Evolutionary conservation across 768 basidiomycete genomes (phyloP), one percentile per base, ranked within the genome.

Genomic region (Leccinum arenicola): DNA sequence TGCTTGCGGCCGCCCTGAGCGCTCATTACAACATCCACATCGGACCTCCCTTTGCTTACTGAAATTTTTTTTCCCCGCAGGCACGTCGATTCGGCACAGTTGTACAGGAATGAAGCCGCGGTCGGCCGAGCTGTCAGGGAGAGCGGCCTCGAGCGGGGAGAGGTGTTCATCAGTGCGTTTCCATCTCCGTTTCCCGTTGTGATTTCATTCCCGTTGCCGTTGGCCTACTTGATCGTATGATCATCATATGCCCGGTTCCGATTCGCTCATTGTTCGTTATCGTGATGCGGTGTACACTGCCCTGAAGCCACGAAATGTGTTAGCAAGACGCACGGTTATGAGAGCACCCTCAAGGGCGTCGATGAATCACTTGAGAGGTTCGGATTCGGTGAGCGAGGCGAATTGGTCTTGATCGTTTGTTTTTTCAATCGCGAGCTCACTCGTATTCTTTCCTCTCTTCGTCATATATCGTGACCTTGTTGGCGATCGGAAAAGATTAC

Each of bases 21-120:
- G n/a, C 19, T 19, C 43, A 45, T 45, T n/a, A 45, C 43, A 9
- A 45, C 19, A 45, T 45, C 23, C 48, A 48, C 38, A 48, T 40
- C 58, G 55, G 55, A 58, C 54, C n/a, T 35, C 2, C 23, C 9
- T 36, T 45, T 48, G n/a, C 9, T 14, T 14, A 25, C 48, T 45
- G 11, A 17, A n/a, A n/a, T n/a, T n/a, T 38, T 10, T 10, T 43
- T 36, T n/a, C 4, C 5, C 19, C 11, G 6, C 56, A 89, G 89
- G 56, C 91, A 89, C 57, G 74, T 91, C 49, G 91, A 92, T 69
- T 82, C 87, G 1, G 91, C 91, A 1, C 86, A 87, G 61, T 75
- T 77, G 40, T 92, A 91, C 68, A 75, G 73, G 56, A 89, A 89
- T 60, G 87, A 90, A 68, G 78, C 77, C 6, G 76, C 76, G 14